Conservation (phyloP, 179 eudicot species). For the Amaranthus tricolor region DNA sequence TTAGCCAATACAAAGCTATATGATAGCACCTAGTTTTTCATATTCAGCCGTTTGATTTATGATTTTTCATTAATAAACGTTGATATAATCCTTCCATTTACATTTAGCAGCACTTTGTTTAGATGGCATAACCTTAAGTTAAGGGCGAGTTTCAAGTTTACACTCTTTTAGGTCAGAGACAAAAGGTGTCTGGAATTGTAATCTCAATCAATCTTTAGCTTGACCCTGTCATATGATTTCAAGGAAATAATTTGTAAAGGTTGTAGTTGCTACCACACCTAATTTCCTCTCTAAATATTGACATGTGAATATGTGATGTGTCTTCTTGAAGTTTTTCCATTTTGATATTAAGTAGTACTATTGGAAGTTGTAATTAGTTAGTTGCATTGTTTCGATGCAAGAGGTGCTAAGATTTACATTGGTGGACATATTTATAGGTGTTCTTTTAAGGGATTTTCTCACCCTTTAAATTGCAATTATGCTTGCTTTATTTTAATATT, state of each 20-base stretch:
- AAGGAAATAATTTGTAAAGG: neutral
- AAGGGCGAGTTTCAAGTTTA: too few relatives aligned
- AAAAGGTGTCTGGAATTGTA: neutral
- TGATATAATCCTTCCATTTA: too few relatives aligned
- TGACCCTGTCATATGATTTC: neutral
- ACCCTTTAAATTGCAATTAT: neutral
- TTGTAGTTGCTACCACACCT: neutral
- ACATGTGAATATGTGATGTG: neutral
- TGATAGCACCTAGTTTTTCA: too few relatives aligned
- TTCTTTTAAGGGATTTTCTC: neutral
- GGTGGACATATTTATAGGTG: neutral
- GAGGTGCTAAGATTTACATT: neutral
- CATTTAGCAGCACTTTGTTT: too few relatives aligned
- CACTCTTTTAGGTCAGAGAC: neutral
- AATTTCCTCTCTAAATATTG: neutral
- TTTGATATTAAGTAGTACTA: neutral
- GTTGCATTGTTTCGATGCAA: neutral
- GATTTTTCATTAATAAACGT: too few relatives aligned
- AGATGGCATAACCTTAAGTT: too few relatives aligned
- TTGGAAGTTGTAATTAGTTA: neutral
- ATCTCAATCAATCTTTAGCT: neutral
- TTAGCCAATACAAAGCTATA: too few relatives aligned
- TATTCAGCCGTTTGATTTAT: too few relatives aligned
- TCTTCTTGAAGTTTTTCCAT: neutral
- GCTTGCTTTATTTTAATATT: neutral